phyloP scores from a whole-genome alignment of 208 protist genomes.

The Histomonas meleagridis region DNA sequence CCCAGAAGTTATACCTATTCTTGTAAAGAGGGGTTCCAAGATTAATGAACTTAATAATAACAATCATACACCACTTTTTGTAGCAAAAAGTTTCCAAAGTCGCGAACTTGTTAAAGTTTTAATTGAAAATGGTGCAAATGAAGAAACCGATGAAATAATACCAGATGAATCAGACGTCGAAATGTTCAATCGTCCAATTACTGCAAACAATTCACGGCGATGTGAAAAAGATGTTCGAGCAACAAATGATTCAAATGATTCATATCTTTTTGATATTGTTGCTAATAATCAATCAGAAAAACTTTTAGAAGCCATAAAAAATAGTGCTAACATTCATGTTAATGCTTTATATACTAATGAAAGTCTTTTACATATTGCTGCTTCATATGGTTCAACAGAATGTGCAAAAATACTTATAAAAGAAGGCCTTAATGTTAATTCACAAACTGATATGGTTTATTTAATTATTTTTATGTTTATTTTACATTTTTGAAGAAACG shows the following conservation, averaged over 20 bases:
- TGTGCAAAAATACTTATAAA: not conserved
- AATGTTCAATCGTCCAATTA: too few species aligned
- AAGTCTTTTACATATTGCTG: not conserved
- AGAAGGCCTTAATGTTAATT: not conserved
- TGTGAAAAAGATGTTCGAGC: too few species aligned
- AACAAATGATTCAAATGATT: too few species aligned
- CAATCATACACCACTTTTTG: not conserved
- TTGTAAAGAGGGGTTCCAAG: not conserved
- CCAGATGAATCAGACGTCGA: too few species aligned
- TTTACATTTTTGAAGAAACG: not conserved
- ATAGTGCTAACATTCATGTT: not conserved
- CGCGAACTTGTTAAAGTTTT: not conserved
- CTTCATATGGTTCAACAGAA: not conserved
- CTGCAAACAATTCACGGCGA: too few species aligned
- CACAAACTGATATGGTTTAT: not conserved
- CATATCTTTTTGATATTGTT: constrained; percentile 11
- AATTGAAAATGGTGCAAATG: not conserved
- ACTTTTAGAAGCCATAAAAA: not conserved
- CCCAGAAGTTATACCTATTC: not conserved
- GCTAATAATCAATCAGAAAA: not conserved
- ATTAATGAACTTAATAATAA: not conserved
- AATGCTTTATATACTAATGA: constrained; percentile 8
- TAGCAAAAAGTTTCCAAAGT: not conserved
- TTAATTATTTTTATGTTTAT: too few species aligned
- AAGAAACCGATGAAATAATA: too few species aligned